Percentiles rank a stretch among this genome's conserved stretches.
These are phyloP conservation scores for Dalbergia cultrata DNA, from an alignment of 306 rosid species.

Conservation along the genomic window DNA sequence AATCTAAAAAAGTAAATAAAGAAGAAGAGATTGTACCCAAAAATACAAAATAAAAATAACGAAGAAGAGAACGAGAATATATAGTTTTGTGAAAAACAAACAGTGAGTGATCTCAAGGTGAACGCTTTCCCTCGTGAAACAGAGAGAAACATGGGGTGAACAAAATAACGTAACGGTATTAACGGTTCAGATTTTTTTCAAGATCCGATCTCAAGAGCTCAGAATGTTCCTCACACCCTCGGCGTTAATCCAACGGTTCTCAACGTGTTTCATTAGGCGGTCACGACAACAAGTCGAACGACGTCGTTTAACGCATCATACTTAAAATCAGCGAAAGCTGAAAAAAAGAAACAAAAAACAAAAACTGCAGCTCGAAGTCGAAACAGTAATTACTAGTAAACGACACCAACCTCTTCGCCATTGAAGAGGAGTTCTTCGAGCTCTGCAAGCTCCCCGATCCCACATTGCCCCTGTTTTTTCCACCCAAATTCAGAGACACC, in stretches of 20 bases:
- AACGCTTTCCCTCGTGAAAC: background rate
- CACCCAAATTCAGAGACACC: background rate
- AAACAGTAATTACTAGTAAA: background rate
- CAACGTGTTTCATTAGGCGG: no score
- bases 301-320: background rate
- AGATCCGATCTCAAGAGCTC: conserved; percentile 58
- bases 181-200: conserved; percentile 49
- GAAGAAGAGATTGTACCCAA: no score
- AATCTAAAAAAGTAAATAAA: no score
- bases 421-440: conserved; percentile 71
- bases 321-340: background rate
- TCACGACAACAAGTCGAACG: conserved; percentile 26
- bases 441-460: conserved; percentile 58
- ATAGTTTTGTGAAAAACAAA: background rate
- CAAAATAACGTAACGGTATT: conserved; percentile 16
- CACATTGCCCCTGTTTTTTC: conserved; percentile 51
- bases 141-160: background rate
- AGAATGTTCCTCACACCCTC: background rate
- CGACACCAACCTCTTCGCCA: conserved; percentile 72
- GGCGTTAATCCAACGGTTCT: conserved; percentile 40
- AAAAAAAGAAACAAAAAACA: background rate
- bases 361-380: background rate
- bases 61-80: background rate
- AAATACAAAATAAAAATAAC: no score
- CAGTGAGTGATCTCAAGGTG: background rate